Conservation (phyloP, 2,329 filamentous ascomycete species). For the Penicillium sp. region DNA sequence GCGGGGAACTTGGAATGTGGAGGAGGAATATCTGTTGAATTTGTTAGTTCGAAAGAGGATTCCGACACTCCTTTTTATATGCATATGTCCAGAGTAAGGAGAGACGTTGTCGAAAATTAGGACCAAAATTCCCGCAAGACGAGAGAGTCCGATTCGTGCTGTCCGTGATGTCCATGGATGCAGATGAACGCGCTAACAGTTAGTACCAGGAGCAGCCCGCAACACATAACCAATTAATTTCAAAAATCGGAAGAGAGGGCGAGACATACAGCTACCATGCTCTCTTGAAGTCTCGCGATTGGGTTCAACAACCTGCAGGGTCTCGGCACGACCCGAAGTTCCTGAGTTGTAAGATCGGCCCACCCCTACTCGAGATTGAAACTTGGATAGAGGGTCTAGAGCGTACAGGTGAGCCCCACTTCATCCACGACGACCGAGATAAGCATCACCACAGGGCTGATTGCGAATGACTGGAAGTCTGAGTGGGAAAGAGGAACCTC, state of each 20-base stretch:
- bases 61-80: neutral
- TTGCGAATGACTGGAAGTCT: too few species aligned
- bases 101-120: neutral
- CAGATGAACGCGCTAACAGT: constrained; percentile 6
- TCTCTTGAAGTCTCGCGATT: neutral
- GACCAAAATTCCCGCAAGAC: neutral
- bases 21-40: neutral
- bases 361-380: neutral
- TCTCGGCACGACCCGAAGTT: neutral
- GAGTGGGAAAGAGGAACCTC: neutral
- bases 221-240: constrained; percentile 5
- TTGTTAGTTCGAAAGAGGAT: too few species aligned
- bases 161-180: constrained; percentile 12
- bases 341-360: neutral
- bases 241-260: neutral
- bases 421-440: neutral
- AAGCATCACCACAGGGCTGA: neutral
- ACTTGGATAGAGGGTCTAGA: constrained; percentile 10
- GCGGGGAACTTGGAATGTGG: neutral
- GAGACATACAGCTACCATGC: constrained; percentile 14
- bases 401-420: constrained; percentile 11
- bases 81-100: neutral
- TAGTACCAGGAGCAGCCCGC: neutral
- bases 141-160: constrained; percentile 1
- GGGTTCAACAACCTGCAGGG: neutral